A percentile compares a stretch with the other conserved stretches of the same genome.
These are phyloP conservation scores for Cubamyces sp. DNA, from an alignment of 768 basidiomycete species.

Conservation along the genomic window DNA sequence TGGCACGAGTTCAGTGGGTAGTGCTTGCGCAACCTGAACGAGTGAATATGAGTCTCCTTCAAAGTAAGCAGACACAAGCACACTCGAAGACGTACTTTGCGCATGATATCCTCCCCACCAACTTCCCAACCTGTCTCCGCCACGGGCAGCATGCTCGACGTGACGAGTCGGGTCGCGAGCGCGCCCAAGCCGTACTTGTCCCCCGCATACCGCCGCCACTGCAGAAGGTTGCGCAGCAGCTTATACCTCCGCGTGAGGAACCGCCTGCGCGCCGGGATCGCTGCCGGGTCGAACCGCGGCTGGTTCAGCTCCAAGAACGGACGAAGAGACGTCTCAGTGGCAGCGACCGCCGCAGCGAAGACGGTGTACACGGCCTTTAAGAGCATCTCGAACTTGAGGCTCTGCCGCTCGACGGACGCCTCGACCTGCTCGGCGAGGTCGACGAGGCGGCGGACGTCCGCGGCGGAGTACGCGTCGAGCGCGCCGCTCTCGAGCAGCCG, in stretches of 20 bases:
- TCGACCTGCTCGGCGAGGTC: slow-evolving; percentile 84
- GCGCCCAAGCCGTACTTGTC: slow-evolving; percentile 59
- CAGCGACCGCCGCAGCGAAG: slow-evolving; percentile 61
- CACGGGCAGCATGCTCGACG: slow-evolving; percentile 61
- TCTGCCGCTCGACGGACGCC: slow-evolving; percentile 66
- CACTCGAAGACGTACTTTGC: slow-evolving; percentile 51
- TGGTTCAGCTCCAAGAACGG: slow-evolving; percentile 50
- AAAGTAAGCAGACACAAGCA: too few relatives aligned
- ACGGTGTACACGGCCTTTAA: slow-evolving; percentile 53
- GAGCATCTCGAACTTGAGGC: slow-evolving; percentile 66
- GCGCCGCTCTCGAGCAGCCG: slow-evolving; percentile 79
- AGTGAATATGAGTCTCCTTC: too few relatives aligned
- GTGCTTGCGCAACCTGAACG: slow-evolving; percentile 15
- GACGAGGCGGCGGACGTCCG: slow-evolving; percentile 60
- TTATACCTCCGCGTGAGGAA: slow-evolving; percentile 71
- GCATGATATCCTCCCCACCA: slow-evolving; percentile 70
- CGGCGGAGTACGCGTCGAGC: slow-evolving; percentile 78
- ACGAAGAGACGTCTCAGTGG: slow-evolving; percentile 51
- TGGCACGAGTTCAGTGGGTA: slow-evolving; percentile 23
- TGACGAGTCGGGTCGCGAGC: slow-evolving; percentile 59
- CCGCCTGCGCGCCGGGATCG: slow-evolving; percentile 70
- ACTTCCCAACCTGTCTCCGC: slow-evolving; percentile 86
- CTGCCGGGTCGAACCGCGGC: slow-evolving; percentile 72
- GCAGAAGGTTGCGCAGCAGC: slow-evolving; percentile 70
- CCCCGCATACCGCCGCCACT: slow-evolving; percentile 76